Base-by-base conservation (phyloP, 768 basidiomycete species). In the Epithele typhae region DNA sequence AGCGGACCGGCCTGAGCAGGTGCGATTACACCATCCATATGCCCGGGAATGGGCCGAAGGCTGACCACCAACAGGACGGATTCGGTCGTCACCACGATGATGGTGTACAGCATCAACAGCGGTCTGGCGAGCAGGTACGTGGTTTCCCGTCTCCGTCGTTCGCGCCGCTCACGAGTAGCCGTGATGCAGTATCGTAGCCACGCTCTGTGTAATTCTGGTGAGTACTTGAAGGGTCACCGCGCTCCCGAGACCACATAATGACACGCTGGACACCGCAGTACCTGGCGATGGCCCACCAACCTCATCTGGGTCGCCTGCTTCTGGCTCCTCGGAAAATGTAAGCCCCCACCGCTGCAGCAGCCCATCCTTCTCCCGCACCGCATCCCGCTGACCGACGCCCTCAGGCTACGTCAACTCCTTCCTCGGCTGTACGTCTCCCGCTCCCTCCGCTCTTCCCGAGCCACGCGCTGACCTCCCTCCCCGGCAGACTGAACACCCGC, bases 391-490 rank as follows among this genome's bases (percentile, higher is more conserved):
- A n/a, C 42, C 14, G 19, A 22, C n/a, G n/a, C n/a, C n/a, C n/a
- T n/a, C 44, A 77, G 75, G 72, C 52, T 76, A 78, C 51, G 74
- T 77, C 19, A 78, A 77, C 51, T 76, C 75, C 1, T 57, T 75
- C 22, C 60, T 78, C n/a, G 75, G 74, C 68, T 74, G 75, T 77
- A 64, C 62, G 65, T 64, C 15, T 21, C 34, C 14, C 21, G 5
- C 14, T 30, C 14, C 27, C n/a, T n/a, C n/a, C n/a, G n/a, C n/a
- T n/a, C n/a, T n/a, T n/a, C n/a, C n/a, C n/a, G n/a, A n/a, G n/a
- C n/a, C n/a, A n/a, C n/a, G n/a, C n/a, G n/a, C n/a, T n/a, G n/a
- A n/a, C n/a, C n/a, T n/a, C n/a, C n/a, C n/a, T n/a, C n/a, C n/a
- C n/a, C n/a, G n/a, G n/a, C 50, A 76, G 75, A 17, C 56, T 77